Conservation (phyloP, 2,329 filamentous ascomycete species). For the Aspergillus sp. region DNA sequence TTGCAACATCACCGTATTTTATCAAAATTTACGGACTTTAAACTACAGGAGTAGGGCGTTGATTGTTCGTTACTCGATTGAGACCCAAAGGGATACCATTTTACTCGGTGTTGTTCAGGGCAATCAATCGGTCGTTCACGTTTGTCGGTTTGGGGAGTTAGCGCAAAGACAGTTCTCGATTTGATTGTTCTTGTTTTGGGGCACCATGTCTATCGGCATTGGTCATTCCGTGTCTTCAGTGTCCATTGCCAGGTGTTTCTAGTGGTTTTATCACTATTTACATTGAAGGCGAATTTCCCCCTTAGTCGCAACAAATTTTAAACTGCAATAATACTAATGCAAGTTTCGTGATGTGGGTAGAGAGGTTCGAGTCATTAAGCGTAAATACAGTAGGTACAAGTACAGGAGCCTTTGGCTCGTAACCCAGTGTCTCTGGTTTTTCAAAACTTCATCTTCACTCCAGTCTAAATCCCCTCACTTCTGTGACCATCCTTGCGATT, state of each 20-base stretch:
- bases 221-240: not conserved
- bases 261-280: not conserved
- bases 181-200: not conserved
- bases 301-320: not conserved
- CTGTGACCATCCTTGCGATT: conserved; percentile 42
- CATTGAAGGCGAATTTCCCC: not conserved
- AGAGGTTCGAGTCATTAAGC: conserved; percentile 13
- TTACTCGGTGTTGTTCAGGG: not conserved
- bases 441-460: not conserved
- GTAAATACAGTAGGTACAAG: conserved; percentile 22
- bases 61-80: conserved; percentile 14
- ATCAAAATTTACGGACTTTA: conserved; percentile 4
- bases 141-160: not conserved
- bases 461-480: conserved; percentile 14
- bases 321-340: conserved; percentile 8
- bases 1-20: conserved; percentile 12
- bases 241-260: not conserved
- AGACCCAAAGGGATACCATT: conserved; percentile 4
- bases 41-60: conserved; percentile 19
- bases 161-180: conserved; percentile 1
- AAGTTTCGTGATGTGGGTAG: not conserved
- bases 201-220: not conserved
- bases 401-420: conserved; percentile 1
- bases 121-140: not conserved
- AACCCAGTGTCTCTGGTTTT: not conserved